Evolutionary conservation across 2,329 filamentous ascomycete genomes (phyloP).

Genomic region (Xylariaceae sp.): DNA sequence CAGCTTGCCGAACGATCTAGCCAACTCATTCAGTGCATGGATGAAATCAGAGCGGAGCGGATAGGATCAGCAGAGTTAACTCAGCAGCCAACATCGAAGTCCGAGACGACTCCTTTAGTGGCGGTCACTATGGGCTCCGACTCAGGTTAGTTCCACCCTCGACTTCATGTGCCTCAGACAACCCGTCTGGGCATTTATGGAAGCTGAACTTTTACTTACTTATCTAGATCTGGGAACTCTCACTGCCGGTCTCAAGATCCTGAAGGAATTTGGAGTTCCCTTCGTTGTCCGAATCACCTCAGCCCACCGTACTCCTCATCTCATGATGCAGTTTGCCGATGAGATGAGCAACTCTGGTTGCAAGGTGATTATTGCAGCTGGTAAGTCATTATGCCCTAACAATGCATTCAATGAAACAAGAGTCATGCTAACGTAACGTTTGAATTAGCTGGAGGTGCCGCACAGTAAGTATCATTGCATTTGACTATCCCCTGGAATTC

Average conservation of each 20-base stretch:
- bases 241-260: slow-evolving; percentile 58
- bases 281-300: slow-evolving; percentile 72
- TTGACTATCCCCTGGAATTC: neutral
- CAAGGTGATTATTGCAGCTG: slow-evolving; percentile 67
- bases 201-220: slow-evolving; percentile 2
- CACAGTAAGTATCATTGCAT: slow-evolving; percentile 14
- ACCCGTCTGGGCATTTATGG: neutral
- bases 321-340: slow-evolving; percentile 63
- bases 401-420: too few relatives aligned
- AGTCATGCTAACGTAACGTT: slow-evolving; percentile 7
- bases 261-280: slow-evolving; percentile 65
- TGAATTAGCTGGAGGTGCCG: slow-evolving; percentile 18
- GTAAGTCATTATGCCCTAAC: slow-evolving; percentile 9
- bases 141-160: slow-evolving; percentile 41
- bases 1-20: slow-evolving; percentile 56
- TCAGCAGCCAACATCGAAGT: slow-evolving; percentile 22
- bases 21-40: slow-evolving; percentile 62
- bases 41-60: slow-evolving; percentile 53
- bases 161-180: neutral
- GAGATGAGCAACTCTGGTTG: slow-evolving; percentile 60
- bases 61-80: slow-evolving; percentile 32
- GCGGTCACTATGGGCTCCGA: slow-evolving; percentile 82
- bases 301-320: slow-evolving; percentile 67
- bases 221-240: slow-evolving; percentile 56
- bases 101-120: slow-evolving; percentile 50